Evolutionary conservation across 305 asterid genomes (phyloP), one percentile per base, ranked within the genome.

Genomic region (Solanum hybrid): DNA sequence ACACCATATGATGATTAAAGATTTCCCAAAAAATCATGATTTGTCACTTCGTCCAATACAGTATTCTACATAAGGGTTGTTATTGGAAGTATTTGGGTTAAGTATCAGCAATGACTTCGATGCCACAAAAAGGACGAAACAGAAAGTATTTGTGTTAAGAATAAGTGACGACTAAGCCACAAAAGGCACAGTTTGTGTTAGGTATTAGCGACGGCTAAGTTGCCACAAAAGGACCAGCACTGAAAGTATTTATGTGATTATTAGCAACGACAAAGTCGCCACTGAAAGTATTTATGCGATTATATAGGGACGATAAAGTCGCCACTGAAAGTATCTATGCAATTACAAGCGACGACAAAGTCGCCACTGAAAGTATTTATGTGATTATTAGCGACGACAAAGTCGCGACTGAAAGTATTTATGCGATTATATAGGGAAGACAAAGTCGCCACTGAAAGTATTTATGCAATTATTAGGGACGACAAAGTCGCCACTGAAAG

Each of bases 271-370:
- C 8, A 5, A 13, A 13, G 61, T 46, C 5, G 1, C 61, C 61
- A 13, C 20, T 42, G 57, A 42, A 9, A 39, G 57, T 42, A 42
- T 39, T 39, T 39, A 39, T 10, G 46, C 4, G 12, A 11, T 40
- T 40, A 5, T 37, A 31, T 36, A 37, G 42, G 1, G 4, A 37
- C 42, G 7, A 42, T 0, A 13, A 4, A 1, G 61, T 46, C 61
- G 22, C 61, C 20, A 42, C 18, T 42, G 1, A 42, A 42, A 12
- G 6, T 39, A 42, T 3, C n/a, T n/a, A n/a, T n/a, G n/a, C n/a
- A n/a, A n/a, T n/a, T n/a, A n/a, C n/a, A n/a, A n/a, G n/a, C 4
- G 6, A 40, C 16, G 16, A 40, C 1, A 12, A 4, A 0, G 4
- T 37, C 12, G 12, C 42, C 5, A 3, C 51, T 40, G 5, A 40